Percentiles rank a stretch among this genome's conserved stretches.
phyloP scores from a whole-genome alignment of 495 filamentous ascomycete genomes.

The Pseudoneurospora amorphoporcata region DNA sequence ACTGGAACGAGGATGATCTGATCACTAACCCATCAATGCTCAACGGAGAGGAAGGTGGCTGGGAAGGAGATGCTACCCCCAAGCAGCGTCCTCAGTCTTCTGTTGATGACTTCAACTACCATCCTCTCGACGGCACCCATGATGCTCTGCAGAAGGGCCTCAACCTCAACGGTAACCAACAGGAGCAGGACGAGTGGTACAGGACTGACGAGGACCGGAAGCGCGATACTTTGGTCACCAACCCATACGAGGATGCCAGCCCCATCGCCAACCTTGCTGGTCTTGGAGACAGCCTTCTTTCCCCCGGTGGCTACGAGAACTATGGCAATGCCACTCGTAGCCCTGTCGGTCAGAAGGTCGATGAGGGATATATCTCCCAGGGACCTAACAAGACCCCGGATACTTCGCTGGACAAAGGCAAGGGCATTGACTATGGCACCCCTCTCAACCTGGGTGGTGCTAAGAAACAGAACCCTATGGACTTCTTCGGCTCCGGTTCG shows the following conservation, averaged over 20 bases:
- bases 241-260: constrained; percentile 47
- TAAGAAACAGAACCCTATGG: constrained; percentile 5
- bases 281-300: constrained; percentile 36
- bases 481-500: constrained; percentile 6
- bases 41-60: constrained; percentile 24
- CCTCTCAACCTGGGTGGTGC: constrained; percentile 42
- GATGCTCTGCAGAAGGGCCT: constrained; percentile 14
- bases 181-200: constrained; percentile 44
- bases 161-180: constrained; percentile 31
- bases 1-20: constrained; percentile 49
- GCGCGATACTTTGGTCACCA: constrained; percentile 46
- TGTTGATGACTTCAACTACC: constrained; percentile 24
- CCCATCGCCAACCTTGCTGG: constrained; percentile 42
- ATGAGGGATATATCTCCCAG: constrained; percentile 89
- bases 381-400: constrained; percentile 63
- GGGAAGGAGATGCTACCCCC: constrained; percentile 28
- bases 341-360: constrained; percentile 39
- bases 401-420: constrained; percentile 33
- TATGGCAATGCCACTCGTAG: constrained; percentile 32
- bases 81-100: constrained; percentile 26
- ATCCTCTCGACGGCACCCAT: constrained; percentile 16
- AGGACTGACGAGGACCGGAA: constrained; percentile 44
- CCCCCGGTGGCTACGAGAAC: constrained; percentile 24
- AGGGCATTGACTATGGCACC: constrained; percentile 48
- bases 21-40: constrained; percentile 31